A percentile compares a stretch with the other conserved stretches of the same genome.
phyloP scores from a whole-genome alignment of 192 early-diverging fungal species.

The Umbelopsis ramanniana region DNA sequence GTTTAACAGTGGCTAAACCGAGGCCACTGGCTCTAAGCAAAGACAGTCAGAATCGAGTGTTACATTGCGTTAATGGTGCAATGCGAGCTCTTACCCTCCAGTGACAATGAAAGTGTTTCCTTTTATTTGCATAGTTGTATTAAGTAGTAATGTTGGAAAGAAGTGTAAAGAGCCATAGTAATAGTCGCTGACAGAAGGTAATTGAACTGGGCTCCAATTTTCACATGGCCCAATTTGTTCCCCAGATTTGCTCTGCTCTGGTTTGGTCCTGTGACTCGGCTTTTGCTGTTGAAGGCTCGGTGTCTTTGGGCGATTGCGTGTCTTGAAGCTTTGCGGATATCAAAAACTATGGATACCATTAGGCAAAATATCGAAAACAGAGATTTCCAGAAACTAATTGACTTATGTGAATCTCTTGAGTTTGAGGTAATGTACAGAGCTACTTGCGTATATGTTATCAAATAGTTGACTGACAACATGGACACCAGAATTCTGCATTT shows the following conservation, averaged over 20 bases:
- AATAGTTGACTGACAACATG: not conserved
- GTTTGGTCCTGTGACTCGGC: no score
- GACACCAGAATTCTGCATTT: not conserved
- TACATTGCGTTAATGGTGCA: not conserved
- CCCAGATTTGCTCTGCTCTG: no score
- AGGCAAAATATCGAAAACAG: constrained; percentile 1
- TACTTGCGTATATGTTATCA: not conserved
- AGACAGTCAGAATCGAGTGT: not conserved
- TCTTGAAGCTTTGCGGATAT: not conserved
- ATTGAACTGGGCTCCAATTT: not conserved
- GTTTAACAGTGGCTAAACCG: constrained; percentile 50
- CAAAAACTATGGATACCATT: constrained; percentile 2
- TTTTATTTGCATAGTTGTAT: constrained; percentile 45
- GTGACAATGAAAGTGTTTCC: constrained; percentile 59
- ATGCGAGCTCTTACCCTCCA: constrained; percentile 43
- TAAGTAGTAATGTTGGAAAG: not conserved
- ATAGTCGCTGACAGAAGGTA: constrained; percentile 9
- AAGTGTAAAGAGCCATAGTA: not conserved
- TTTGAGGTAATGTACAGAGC: not conserved
- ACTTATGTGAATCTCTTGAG: not conserved
- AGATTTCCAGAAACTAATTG: not conserved
- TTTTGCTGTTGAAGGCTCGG: not conserved
- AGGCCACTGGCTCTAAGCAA: constrained; percentile 27
- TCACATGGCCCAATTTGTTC: constrained; percentile 3
- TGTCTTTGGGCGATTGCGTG: not conserved